Conservation (phyloP, 129 eudicot species). For the Pittosporum tobira region DNA sequence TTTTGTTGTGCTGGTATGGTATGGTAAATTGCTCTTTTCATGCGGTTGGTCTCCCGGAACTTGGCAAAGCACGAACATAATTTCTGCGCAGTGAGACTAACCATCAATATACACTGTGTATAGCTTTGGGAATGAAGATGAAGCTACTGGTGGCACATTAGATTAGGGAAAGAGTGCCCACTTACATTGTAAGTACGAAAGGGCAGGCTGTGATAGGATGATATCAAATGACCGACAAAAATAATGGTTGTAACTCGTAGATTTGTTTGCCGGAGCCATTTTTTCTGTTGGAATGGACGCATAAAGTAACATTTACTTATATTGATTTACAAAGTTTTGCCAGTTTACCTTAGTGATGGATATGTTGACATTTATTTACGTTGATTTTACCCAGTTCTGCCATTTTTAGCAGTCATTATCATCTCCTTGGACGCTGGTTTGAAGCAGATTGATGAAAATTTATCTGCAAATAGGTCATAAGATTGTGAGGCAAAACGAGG, state of each 20-base stretch:
- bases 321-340: too few relatives aligned
- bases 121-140: slow-evolving; percentile 23
- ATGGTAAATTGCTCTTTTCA: slow-evolving; percentile 6
- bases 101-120: slow-evolving; percentile 28
- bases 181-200: slow-evolving; percentile 22
- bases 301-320: not conserved
- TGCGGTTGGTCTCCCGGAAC: slow-evolving; percentile 6
- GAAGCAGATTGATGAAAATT: not conserved
- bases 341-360: too few relatives aligned
- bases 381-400: not conserved
- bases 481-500: too few relatives aligned
- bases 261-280: not conserved
- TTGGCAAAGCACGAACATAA: not conserved
- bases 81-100: slow-evolving; percentile 22
- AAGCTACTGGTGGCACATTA: slow-evolving; percentile 15
- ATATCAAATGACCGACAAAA: slow-evolving; percentile 25
- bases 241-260: slow-evolving; percentile 16
- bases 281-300: not conserved
- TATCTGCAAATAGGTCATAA: too few relatives aligned
- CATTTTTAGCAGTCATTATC: too few relatives aligned
- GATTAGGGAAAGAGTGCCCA: slow-evolving; percentile 25
- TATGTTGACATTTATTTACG: too few relatives aligned
- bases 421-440: not conserved
- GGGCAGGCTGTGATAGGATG: slow-evolving; percentile 24
- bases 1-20: not conserved